Conservation (phyloP, 2,329 filamentous ascomycete genomes). For the Scopulariopsis brevicaulis region DNA sequence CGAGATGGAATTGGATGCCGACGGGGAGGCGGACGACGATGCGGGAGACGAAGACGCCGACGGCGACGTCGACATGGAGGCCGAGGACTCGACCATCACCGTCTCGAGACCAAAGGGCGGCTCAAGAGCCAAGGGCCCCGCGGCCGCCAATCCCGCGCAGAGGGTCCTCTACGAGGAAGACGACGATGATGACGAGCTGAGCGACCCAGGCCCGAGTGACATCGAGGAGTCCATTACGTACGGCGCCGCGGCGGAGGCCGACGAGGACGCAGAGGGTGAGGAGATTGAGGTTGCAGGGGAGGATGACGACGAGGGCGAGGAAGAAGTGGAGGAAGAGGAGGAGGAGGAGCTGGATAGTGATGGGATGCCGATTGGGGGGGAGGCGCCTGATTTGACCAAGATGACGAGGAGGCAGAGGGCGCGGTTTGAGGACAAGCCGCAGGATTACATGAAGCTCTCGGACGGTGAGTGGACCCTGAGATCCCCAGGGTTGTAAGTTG, state of each 20-base stretch:
- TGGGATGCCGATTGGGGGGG: constrained; percentile 31
- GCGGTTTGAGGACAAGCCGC: constrained; percentile 42
- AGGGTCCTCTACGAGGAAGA: constrained; percentile 28
- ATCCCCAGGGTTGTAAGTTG: constrained; percentile 8
- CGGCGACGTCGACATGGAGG: constrained; percentile 35
- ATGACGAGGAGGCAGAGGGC: constrained; percentile 51
- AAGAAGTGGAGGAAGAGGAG: constrained; percentile 23
- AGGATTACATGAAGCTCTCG: constrained; percentile 47
- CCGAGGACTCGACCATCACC: constrained; percentile 30
- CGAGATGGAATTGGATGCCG: constrained; percentile 22
- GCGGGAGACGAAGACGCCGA: constrained; percentile 38
- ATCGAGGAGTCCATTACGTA: constrained; percentile 23
- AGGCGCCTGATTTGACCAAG: constrained; percentile 36
- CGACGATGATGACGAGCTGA: constrained; percentile 43
- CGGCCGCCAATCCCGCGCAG: constrained; percentile 15
- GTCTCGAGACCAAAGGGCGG: constrained; percentile 23
- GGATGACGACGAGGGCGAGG: constrained; percentile 27
- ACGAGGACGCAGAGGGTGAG: constrained; percentile 36
- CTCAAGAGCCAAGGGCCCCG: constrained; percentile 11
- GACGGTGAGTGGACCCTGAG: constrained; percentile 32
- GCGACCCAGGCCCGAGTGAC: constrained; percentile 38
- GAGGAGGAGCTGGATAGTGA: constrained; percentile 30
- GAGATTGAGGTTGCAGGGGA: constrained; percentile 28
- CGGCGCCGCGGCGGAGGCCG: constrained; percentile 31
- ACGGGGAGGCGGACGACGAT: constrained; percentile 22